These are phyloP conservation scores for Coemansia interrupta DNA, from an alignment of 192 early-diverging fungal genomes.

Conservation along the genomic window DNA sequence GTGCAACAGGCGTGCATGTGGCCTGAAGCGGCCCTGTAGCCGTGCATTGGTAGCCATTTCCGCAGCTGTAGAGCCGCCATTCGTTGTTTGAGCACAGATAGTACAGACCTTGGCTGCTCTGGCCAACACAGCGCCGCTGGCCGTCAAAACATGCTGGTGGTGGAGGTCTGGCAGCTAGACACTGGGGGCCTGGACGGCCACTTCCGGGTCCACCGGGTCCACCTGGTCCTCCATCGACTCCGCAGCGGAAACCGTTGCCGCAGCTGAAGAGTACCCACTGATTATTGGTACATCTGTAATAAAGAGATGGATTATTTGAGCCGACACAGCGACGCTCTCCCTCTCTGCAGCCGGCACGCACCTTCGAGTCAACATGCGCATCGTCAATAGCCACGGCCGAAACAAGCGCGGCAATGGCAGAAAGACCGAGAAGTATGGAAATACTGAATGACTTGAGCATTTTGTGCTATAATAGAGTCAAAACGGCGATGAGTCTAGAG, in stretches of 20 bases:
- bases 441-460: no score
- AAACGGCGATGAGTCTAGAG: no score
- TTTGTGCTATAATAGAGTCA: no score
- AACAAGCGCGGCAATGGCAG: no score
- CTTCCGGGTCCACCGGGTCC: background rate
- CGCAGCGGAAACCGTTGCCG: conserved; percentile 36
- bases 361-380: no score
- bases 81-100: conserved; percentile 34
- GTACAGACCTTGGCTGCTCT: conserved; percentile 28
- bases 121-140: conserved; percentile 32
- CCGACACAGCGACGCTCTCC: conserved; percentile 35
- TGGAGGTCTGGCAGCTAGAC: conserved; percentile 11
- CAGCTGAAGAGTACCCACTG: conserved; percentile 40
- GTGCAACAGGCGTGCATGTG: conserved; percentile 16
- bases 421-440: no score
- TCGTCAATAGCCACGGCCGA: no score
- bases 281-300: conserved; percentile 32
- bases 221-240: conserved; percentile 7
- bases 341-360: conserved; percentile 14
- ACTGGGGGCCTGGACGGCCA: conserved; percentile 8
- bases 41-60: conserved; percentile 37
- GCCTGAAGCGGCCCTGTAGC: conserved; percentile 27
- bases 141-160: conserved; percentile 28
- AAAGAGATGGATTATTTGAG: conserved; percentile 19
- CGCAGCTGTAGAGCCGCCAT: conserved; percentile 44